Conservation (phyloP, 129 eudicot species). For the Cynara cardunculus region DNA sequence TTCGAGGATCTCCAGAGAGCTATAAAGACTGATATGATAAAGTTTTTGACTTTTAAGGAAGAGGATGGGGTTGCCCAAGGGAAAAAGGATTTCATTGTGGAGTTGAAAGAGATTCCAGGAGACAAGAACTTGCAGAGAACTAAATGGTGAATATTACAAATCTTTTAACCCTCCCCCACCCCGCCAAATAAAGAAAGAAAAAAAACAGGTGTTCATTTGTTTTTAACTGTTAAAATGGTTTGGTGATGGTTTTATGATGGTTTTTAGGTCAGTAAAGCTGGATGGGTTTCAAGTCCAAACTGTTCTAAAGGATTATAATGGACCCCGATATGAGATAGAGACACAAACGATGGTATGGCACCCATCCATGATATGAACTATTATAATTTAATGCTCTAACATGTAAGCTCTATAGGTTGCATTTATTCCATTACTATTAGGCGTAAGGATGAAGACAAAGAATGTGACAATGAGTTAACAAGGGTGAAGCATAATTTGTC, state of each 20-base stretch:
- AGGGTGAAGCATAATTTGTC: neutral
- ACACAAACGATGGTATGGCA: conserved; percentile 52
- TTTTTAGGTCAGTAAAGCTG: conserved; percentile 61
- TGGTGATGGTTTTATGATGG: conserved; percentile 19
- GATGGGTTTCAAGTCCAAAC: conserved; percentile 42
- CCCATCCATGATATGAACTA: neutral
- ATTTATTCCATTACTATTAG: neutral
- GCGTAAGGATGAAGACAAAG: neutral
- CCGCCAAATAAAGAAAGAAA: neutral
- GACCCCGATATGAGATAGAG: conserved; percentile 77
- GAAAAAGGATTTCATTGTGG: conserved; percentile 56
- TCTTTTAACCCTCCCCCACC: neutral
- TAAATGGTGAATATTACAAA: conserved; percentile 53
- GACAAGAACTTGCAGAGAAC: conserved; percentile 70
- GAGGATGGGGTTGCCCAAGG: conserved; percentile 27
- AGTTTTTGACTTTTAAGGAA: conserved; percentile 59
- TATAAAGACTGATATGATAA: conserved; percentile 46
- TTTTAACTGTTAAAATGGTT: conserved; percentile 12
- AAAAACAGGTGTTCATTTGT: neutral
- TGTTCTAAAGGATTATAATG: conserved; percentile 54
- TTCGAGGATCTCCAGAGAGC: conserved; percentile 54
- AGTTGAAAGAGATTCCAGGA: conserved; percentile 83
- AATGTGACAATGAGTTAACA: neutral
- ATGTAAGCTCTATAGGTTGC: neutral
- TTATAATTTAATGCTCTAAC: neutral